A percentile compares a stretch with the other conserved stretches of the same genome.
Conservation (phyloP, 169 alveolate genomes). For the Eimeria praecox region DNA sequence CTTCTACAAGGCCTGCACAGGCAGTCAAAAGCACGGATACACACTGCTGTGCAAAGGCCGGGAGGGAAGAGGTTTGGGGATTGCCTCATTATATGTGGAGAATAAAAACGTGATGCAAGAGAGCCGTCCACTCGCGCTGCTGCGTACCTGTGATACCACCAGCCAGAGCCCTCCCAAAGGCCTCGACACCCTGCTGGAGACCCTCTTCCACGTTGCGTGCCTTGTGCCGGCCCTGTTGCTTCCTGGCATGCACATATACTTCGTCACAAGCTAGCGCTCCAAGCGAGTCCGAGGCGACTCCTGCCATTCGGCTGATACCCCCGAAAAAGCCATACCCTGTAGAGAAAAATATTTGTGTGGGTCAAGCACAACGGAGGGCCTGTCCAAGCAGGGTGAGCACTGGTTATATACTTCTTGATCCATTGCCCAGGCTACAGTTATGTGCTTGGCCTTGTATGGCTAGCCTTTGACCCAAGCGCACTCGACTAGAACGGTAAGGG, state of each 20-base stretch:
- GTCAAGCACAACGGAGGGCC: neutral
- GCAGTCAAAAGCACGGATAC: neutral
- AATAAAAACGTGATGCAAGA: neutral
- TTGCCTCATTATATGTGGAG: neutral
- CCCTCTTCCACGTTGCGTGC: constrained; percentile 88
- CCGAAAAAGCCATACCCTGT: constrained; percentile 87
- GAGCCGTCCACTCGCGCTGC: neutral
- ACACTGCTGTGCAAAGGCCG: neutral
- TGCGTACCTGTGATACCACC: constrained; percentile 87
- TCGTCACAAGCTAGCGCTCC: constrained; percentile 88
- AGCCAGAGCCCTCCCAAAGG: constrained; percentile 87
- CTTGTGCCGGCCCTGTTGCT: constrained; percentile 85
- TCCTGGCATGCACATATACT: constrained; percentile 84
- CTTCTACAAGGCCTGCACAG: constrained; percentile 81
- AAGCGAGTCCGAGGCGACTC: constrained; percentile 87
- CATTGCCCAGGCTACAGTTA: neutral
- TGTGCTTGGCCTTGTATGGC: neutral
- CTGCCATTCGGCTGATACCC: constrained; percentile 87
- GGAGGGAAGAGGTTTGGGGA: neutral
- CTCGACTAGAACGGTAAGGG: neutral
- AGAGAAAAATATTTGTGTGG: neutral
- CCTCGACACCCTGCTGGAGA: constrained; percentile 86
- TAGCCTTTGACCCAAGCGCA: neutral
- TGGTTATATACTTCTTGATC: neutral
- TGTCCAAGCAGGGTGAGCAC: neutral